phyloP scores from a whole-genome alignment of 1,284 basidiomycete genomes.

The Coniophora puteana region DNA sequence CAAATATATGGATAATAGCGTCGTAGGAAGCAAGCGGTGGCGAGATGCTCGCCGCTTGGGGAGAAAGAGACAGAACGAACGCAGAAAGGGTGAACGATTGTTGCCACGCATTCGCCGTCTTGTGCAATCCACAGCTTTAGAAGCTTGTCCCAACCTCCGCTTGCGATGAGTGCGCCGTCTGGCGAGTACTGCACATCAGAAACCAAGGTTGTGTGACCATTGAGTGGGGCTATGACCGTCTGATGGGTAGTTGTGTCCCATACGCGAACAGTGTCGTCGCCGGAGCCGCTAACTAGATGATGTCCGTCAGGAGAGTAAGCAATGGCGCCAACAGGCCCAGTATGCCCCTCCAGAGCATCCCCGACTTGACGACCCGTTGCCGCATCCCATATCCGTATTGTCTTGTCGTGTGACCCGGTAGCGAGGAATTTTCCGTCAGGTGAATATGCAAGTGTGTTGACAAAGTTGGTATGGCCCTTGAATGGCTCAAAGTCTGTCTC shows the following conservation, averaged over 20 bases:
- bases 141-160: neutral
- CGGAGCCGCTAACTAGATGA: conserved; percentile 2
- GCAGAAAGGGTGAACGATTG: no score
- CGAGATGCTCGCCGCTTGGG: no score
- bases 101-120: no score
- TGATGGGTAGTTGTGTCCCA: conserved; percentile 5
- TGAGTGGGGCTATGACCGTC: neutral
- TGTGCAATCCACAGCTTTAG: no score
- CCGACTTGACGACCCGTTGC: conserved; percentile 2
- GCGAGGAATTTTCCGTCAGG: conserved; percentile 11
- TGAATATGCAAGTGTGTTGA: no score
- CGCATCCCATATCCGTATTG: conserved; percentile 10
- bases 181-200: neutral
- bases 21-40: no score
- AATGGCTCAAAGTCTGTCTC: no score
- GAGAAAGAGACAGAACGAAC: no score
- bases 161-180: neutral
- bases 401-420: conserved; percentile 6
- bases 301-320: conserved; percentile 2
- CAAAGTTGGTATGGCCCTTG: no score
- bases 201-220: neutral
- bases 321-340: neutral
- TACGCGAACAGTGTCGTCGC: conserved; percentile 4
- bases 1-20: no score
- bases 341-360: conserved; percentile 3